These are phyloP conservation scores for Penicillium sp. DNA, from an alignment of 2,329 filamentous ascomycete genomes.

Conservation along the genomic window DNA sequence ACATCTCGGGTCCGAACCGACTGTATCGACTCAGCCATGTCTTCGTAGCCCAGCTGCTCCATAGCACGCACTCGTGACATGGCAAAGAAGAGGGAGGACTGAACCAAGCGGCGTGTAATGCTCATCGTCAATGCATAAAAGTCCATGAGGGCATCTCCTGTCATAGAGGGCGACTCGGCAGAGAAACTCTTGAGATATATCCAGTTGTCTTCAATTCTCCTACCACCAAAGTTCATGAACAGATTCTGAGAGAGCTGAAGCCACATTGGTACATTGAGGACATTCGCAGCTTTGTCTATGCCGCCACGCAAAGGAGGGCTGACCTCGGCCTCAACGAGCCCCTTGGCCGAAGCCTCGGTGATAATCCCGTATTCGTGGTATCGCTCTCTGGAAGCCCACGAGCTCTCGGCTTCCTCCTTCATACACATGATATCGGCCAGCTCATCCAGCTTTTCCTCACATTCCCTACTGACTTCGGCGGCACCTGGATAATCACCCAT, in stretches of 20 bases:
- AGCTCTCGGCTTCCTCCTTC: slow-evolving; percentile 61
- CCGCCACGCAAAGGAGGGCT: slow-evolving; percentile 27
- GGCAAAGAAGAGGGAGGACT: slow-evolving; percentile 65
- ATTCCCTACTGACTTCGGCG: slow-evolving; percentile 63
- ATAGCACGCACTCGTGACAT: slow-evolving; percentile 60
- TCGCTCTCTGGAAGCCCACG: slow-evolving; percentile 54
- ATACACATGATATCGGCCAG: slow-evolving; percentile 63
- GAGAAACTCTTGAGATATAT: slow-evolving; percentile 44
- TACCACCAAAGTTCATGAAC: slow-evolving; percentile 67
- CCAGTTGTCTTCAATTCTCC: slow-evolving; percentile 64
- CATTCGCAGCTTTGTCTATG: slow-evolving; percentile 47
- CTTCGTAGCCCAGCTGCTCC: slow-evolving; percentile 29
- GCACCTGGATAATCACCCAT: slow-evolving; percentile 65
- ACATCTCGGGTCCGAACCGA: slow-evolving; percentile 50
- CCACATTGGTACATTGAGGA: slow-evolving; percentile 60
- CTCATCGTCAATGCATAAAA: slow-evolving; percentile 65
- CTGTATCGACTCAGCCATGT: slow-evolving; percentile 15
- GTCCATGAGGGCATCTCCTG: slow-evolving; percentile 70
- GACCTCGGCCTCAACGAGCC: slow-evolving; percentile 29
- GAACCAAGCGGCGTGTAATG: slow-evolving; percentile 65
- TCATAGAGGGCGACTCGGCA: slow-evolving; percentile 60
- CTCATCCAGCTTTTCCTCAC: slow-evolving; percentile 61
- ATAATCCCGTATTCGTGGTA: slow-evolving; percentile 67
- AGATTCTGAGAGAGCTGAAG: slow-evolving; percentile 59
- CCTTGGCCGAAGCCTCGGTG: slow-evolving; percentile 32